Conservation (phyloP, 768 basidiomycete species). For the Lanmaoa rubissima region DNA sequence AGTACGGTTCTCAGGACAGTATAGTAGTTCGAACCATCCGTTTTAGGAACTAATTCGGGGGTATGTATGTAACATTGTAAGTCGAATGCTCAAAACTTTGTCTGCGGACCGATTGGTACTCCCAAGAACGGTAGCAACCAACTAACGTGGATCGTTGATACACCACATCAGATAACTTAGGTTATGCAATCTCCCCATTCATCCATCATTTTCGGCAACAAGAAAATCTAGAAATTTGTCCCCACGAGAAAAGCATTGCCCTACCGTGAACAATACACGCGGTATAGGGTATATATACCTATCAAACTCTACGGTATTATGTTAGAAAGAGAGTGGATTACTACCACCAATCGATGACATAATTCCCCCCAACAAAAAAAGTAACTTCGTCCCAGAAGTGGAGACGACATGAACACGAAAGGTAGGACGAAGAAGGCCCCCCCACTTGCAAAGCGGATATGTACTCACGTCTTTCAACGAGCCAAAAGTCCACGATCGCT, state of each 20-base stretch:
- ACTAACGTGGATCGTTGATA: background rate
- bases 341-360: background rate
- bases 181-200: background rate
- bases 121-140: background rate
- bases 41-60: background rate
- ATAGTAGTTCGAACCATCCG: background rate
- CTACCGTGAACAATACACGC: background rate
- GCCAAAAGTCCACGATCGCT: no score
- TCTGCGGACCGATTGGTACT: no score
- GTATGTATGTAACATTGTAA: no score
- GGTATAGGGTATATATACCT: background rate
- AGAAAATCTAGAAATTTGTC: background rate
- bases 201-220: background rate
- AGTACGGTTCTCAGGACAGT: background rate
- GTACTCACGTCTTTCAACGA: no score
- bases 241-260: background rate
- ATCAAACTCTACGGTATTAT: background rate
- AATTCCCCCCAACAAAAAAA: background rate
- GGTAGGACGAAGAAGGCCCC: background rate
- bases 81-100: no score
- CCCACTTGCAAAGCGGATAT: background rate
- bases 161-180: background rate
- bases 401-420: constrained; percentile 10
- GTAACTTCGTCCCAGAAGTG: background rate
- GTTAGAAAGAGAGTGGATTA: background rate